phyloP scores from a whole-genome alignment of 2,329 filamentous ascomycete genomes.

The Penicillium oxalicum region DNA sequence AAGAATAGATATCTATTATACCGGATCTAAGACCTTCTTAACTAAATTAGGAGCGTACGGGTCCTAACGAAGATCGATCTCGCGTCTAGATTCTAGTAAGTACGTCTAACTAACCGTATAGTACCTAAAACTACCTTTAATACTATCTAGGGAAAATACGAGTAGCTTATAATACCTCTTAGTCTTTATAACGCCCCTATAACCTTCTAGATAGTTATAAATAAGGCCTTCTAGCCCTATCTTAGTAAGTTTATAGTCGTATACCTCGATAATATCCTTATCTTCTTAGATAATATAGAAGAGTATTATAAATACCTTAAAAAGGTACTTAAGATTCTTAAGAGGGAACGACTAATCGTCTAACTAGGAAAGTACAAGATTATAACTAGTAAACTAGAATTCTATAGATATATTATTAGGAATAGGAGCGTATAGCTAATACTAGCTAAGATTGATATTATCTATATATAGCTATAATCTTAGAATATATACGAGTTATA shows the following conservation, averaged over 20 bases:
- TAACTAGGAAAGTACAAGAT: neutral
- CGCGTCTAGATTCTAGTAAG: no score
- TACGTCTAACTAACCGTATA: no score
- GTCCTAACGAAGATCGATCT: no score
- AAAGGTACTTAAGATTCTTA: neutral
- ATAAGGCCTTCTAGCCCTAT: neutral
- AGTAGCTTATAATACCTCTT: no score
- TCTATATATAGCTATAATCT: neutral
- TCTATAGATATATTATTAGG: neutral
- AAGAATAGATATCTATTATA: no score
- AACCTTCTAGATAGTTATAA: neutral
- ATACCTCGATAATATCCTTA: conserved; percentile 2
- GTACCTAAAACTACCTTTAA: no score
- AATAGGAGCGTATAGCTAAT: neutral
- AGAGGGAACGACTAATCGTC: neutral
- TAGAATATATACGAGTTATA: neutral
- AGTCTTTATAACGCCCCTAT: no score
- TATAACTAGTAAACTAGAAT: neutral
- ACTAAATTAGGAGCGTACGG: no score
- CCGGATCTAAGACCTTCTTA: no score
- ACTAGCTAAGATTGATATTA: neutral
- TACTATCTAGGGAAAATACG: no score
- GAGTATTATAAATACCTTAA: neutral
- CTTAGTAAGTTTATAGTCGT: neutral
- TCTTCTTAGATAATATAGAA: neutral